phyloP scores from a whole-genome alignment of 2,329 filamentous ascomycete species.

The Thelonectria rubi region DNA sequence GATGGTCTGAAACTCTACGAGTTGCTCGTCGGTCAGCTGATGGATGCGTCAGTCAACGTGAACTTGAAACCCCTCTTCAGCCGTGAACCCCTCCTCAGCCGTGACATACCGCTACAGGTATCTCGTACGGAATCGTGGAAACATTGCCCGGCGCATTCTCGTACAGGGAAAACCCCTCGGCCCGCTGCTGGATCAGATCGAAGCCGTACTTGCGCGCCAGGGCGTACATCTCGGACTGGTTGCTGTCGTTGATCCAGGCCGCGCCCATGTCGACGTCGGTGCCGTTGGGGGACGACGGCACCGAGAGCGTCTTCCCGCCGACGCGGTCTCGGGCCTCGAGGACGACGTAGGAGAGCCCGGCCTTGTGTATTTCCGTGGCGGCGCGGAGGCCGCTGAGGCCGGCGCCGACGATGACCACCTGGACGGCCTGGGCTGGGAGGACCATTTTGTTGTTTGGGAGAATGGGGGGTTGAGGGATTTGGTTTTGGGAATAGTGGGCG shows the following conservation, averaged over 20 bases:
- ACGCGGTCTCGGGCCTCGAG: conserved; percentile 20
- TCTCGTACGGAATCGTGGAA: not conserved
- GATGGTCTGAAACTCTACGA: not conserved
- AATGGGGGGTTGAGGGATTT: no score
- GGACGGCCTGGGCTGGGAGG: not conserved
- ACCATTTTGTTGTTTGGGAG: no score
- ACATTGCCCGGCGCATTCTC: not conserved
- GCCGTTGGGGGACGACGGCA: conserved; percentile 7
- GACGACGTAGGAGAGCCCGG: conserved; percentile 9
- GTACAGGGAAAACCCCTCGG: not conserved
- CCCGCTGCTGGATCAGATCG: not conserved
- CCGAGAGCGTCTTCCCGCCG: conserved; percentile 16
- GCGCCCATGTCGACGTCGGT: conserved; percentile 12
- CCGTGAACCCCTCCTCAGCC: no score
- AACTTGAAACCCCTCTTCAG: not conserved
- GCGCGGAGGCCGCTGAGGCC: conserved; percentile 22
- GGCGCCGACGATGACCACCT: not conserved
- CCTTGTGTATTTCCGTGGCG: conserved; percentile 12
- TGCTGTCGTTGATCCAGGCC: conserved; percentile 21
- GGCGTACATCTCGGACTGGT: conserved; percentile 15
- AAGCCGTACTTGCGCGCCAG: conserved; percentile 7
- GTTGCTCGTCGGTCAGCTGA: not conserved
- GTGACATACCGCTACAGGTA: not conserved
- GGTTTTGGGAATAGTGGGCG: no score
- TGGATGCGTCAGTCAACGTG: no score